Evolutionary conservation across 305 asterid genomes (phyloP), one percentile per base, ranked within the genome.

Genomic region (Plantago coronopus): DNA sequence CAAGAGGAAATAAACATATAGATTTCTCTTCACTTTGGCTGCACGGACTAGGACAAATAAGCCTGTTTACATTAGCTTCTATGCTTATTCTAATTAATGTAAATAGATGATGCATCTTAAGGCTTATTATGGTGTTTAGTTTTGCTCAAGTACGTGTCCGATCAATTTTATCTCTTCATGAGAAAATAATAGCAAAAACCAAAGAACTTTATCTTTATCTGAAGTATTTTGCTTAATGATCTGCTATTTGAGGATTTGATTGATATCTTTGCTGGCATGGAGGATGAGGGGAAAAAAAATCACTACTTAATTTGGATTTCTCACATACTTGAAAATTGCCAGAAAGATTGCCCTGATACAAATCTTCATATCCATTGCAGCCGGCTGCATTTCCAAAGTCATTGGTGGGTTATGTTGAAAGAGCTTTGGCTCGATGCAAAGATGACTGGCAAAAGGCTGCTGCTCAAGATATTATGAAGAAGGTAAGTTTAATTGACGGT

Each of bases 381-480:
- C 86, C 95, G 70, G 88, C 81, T 60, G 27, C 72, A 67, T 90
- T 94, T 74, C 99, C 99, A 12, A 83, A 85, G 51, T 88, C 99
- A 42, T 75, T 94, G 69, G 84, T 90, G 61, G 99, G 96, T 66
- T 94, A 94, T 80, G 99, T 94, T 77, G 97, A 94, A 81, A 84
- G 99, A 82, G 95, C 95, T 65, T 78, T 94, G 79, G 87, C 94
- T 69, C 96, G 99, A 54, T 90, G 99, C 87, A 86, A 80, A 73
- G 88, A 79, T 72, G 97, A 94, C 71, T 73, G 64, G 62, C 95
- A 94, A 75, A 86, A 75, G 85, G 78, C 70, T 53, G 87, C 95
- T 69, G 82, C 89, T 77, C 99, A 90, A 79, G 82, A 68, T 72
- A 70, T 79, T 74, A 66, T 94, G 96, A 90, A 90, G 80, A 91